Conservation (phyloP, 2,329 filamentous ascomycete species). For the Sphaerulina populicola region DNA sequence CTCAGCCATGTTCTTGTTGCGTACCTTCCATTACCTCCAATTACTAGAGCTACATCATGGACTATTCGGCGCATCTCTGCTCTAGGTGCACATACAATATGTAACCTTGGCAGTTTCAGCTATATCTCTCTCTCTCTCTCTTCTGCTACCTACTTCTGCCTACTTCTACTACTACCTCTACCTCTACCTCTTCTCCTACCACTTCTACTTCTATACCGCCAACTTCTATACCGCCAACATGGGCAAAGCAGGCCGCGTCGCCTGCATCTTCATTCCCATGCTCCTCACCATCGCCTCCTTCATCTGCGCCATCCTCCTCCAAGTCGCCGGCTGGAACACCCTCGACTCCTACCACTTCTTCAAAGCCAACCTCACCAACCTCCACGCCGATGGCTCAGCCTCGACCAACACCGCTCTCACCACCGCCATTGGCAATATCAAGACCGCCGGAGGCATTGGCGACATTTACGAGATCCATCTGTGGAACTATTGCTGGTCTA, state of each 20-base stretch:
- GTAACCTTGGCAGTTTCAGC: background rate
- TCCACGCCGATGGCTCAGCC: slow-evolving; percentile 21
- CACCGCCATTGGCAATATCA: slow-evolving; percentile 34
- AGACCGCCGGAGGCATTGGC: slow-evolving; percentile 46
- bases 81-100: background rate
- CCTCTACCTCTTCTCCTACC: no score
- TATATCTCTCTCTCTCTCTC: background rate
- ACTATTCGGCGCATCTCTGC: background rate
- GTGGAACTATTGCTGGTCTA: slow-evolving; percentile 73
- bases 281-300: slow-evolving; percentile 69
- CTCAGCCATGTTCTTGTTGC: no score
- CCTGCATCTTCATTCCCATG: slow-evolving; percentile 84
- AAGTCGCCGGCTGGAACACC: slow-evolving; percentile 49
- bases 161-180: background rate
- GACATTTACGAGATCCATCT: slow-evolving; percentile 74
- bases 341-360: slow-evolving; percentile 49
- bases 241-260: slow-evolving; percentile 67
- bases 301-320: slow-evolving; percentile 55
- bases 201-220: background rate
- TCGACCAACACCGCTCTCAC: slow-evolving; percentile 31
- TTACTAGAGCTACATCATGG: no score
- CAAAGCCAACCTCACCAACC: slow-evolving; percentile 35
- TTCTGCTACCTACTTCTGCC: background rate
- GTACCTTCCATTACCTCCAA: no score
- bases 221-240: slow-evolving; percentile 40